These are phyloP conservation scores for Macadamia tetraphylla DNA, from an alignment of 164 flowering plant genomes.

Conservation along the genomic window DNA sequence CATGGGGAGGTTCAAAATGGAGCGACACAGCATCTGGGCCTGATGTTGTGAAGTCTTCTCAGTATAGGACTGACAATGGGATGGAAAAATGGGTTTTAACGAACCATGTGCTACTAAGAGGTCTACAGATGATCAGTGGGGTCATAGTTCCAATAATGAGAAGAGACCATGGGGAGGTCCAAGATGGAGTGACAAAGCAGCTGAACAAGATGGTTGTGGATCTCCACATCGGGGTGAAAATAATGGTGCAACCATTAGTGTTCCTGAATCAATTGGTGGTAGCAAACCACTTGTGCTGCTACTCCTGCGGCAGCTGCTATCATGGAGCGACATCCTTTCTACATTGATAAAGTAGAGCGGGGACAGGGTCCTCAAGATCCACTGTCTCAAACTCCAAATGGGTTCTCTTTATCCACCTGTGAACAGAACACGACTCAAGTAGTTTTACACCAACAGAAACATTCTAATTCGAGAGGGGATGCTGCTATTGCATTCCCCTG, in stretches of 20 bases:
- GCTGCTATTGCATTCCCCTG: conserved; percentile 3
- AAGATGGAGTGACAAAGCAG: conserved; percentile 10
- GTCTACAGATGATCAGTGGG: conserved; percentile 19
- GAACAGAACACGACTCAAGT: conserved; percentile 13
- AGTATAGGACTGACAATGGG: conserved; percentile 8
- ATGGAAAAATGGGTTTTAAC: conserved; percentile 3
- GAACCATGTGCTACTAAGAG: conserved; percentile 9
- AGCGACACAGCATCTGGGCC: conserved; percentile 4
- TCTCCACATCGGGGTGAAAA: conserved; percentile 12
- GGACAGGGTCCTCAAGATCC: conserved; percentile 12
- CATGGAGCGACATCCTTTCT: conserved; percentile 3
- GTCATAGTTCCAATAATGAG: conserved; percentile 14
- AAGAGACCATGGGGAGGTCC: conserved; percentile 11
- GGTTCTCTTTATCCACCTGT: conserved; percentile 8
- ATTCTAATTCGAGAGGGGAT: conserved; percentile 4
- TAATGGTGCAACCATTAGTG: conserved; percentile 8
- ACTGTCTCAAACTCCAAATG: conserved; percentile 12
- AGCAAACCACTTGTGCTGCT: conserved; percentile 18
- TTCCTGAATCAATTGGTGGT: conserved; percentile 14
- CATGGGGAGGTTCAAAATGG: conserved; percentile 12
- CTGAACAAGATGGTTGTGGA: conserved; percentile 11
- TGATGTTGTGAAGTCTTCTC: not conserved
- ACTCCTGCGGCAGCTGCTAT: conserved; percentile 7
- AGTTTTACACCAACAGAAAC: conserved; percentile 12
- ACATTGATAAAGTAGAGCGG: conserved; percentile 20